Conservation (phyloP, 176 grass and related monocot species). For the Poa annua region DNA sequence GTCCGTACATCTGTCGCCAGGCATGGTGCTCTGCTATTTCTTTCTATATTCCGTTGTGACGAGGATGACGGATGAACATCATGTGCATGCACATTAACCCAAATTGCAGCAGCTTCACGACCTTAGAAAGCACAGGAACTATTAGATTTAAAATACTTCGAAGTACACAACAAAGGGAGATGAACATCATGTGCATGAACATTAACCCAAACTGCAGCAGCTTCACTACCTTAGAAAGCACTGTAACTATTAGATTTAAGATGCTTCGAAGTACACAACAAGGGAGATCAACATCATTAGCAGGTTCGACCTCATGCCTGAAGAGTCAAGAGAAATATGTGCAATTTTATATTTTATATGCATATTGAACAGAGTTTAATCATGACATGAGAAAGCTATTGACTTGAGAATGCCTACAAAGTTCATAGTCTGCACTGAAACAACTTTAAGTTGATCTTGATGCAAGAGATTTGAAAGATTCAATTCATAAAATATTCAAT, state of each 20-base stretch:
- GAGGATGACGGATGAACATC: constrained; percentile 30
- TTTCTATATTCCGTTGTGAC: constrained; percentile 37
- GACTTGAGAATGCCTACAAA: neutral
- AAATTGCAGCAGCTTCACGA: neutral
- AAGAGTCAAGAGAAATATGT: constrained; percentile 15
- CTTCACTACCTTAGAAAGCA: constrained; percentile 24
- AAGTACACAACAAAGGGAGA: neutral
- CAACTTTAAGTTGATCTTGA: neutral
- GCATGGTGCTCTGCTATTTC: constrained; percentile 19
- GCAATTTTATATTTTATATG: neutral
- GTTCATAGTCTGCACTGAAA: neutral
- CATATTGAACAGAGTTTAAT: constrained; percentile 33
- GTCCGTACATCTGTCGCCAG: constrained; percentile 2
- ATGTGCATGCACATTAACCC: constrained; percentile 25
- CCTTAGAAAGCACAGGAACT: constrained; percentile 15
- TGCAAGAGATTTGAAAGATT: constrained; percentile 9
- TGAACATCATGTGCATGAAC: constrained; percentile 24
- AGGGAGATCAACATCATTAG: neutral
- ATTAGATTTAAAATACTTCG: neutral
- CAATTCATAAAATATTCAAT: neutral
- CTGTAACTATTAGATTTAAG: neutral
- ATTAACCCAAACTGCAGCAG: neutral
- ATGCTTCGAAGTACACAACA: constrained; percentile 1
- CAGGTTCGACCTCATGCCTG: neutral
- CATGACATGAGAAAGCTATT: constrained; percentile 19